Evolutionary conservation across 2,329 filamentous ascomycete species (phyloP).

Genomic region (Epichloe bromicola): DNA sequence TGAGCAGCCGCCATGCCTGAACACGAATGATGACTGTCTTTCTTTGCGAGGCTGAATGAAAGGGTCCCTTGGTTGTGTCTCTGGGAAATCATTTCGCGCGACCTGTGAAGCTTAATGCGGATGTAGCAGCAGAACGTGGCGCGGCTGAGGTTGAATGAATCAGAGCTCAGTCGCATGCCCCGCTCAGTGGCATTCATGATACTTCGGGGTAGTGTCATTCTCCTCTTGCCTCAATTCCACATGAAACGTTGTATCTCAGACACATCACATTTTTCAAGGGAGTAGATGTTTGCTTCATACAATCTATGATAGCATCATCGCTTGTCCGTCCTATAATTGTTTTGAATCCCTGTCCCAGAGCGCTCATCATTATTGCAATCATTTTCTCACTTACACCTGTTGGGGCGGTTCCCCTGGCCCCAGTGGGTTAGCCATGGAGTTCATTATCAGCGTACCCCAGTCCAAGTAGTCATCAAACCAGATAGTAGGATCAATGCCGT

Average conservation of each 20-base stretch:
- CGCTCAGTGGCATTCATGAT: not conserved
- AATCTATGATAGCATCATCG: not conserved
- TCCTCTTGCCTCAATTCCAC: no score
- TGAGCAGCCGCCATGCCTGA: not conserved
- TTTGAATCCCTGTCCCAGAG: not conserved
- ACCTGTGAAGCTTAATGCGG: no score
- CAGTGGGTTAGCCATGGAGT: constrained; percentile 12
- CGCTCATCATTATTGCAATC: not conserved
- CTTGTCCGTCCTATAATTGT: not conserved
- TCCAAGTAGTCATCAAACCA: constrained; percentile 25
- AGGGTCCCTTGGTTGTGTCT: not conserved
- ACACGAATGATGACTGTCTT: not conserved
- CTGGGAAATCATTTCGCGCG: no score
- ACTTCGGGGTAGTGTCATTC: no score
- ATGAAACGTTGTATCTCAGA: no score
- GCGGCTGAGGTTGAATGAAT: not conserved
- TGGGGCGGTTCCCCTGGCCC: constrained; percentile 9
- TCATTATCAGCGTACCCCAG: constrained; percentile 21
- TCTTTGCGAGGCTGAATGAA: not conserved
- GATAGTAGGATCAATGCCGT: constrained; percentile 20
- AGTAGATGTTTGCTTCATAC: no score
- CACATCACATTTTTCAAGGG: no score
- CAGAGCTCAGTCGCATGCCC: not conserved
- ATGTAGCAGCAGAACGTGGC: no score
- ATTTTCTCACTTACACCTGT: not conserved